Evolutionary conservation across 2,329 filamentous ascomycete species (phyloP).

Genomic region (Colletotrichum sp.): DNA sequence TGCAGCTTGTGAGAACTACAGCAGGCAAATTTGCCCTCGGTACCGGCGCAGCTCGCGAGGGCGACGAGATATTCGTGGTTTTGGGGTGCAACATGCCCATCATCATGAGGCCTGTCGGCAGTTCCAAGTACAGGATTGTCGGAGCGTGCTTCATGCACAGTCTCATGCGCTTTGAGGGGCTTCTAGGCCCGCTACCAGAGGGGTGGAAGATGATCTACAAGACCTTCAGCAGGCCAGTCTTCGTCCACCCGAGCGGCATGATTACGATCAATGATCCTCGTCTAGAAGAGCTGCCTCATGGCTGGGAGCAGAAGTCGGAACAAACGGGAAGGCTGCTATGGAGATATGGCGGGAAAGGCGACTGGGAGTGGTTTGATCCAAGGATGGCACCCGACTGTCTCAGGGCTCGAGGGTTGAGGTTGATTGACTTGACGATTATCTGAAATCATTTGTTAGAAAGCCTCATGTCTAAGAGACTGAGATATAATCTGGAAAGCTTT

Average conservation of each 20-base stretch:
- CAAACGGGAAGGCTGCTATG: not conserved
- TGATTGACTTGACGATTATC: not conserved
- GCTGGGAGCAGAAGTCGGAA: not conserved
- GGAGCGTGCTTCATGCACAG: not conserved
- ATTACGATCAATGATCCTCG: not conserved
- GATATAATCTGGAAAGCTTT: too few species aligned
- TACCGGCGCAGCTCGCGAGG: not conserved
- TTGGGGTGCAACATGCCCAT: not conserved
- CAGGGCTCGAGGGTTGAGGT: fast-evolving
- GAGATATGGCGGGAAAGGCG: not conserved
- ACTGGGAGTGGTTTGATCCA: not conserved
- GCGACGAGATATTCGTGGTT: not conserved
- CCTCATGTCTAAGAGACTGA: too few species aligned
- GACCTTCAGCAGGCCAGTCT: not conserved
- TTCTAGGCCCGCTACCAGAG: not conserved
- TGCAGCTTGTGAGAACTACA: not conserved
- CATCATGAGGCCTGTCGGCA: not conserved
- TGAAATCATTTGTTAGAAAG: not conserved
- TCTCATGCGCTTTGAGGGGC: not conserved
- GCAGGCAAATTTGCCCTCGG: not conserved
- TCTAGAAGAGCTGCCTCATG: not conserved
- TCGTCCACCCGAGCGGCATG: not conserved
- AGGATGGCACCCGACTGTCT: not conserved
- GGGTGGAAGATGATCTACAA: not conserved
- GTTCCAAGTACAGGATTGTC: not conserved